These are phyloP conservation scores for Stellera chamaejasme DNA, from an alignment of 345 rosid species.

Conservation along the genomic window DNA sequence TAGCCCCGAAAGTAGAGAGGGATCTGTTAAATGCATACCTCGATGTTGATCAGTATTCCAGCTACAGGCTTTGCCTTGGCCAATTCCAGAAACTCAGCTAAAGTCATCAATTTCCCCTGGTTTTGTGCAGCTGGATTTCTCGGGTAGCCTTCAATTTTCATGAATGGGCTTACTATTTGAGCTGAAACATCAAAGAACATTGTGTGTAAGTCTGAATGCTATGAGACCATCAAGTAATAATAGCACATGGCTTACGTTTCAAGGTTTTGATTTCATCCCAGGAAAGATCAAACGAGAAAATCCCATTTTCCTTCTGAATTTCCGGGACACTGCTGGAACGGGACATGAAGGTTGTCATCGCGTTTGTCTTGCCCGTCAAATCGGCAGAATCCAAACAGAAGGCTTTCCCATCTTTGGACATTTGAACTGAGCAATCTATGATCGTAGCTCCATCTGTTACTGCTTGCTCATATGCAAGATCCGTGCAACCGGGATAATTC, in stretches of 20 bases:
- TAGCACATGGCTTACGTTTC: slow-evolving; percentile 38
- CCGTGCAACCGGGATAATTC: slow-evolving; percentile 68
- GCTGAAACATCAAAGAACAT: slow-evolving; percentile 40
- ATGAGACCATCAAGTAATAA: not conserved
- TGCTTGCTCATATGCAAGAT: slow-evolving; percentile 77
- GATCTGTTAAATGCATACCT: slow-evolving; percentile 27
- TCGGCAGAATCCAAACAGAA: slow-evolving; percentile 69
- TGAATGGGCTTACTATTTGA: slow-evolving; percentile 54
- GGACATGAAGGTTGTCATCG: slow-evolving; percentile 44
- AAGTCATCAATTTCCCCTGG: slow-evolving; percentile 55
- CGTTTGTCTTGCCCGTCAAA: slow-evolving; percentile 51
- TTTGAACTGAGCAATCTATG: slow-evolving; percentile 77
- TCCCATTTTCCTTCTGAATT: slow-evolving; percentile 48
- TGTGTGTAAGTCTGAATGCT: not conserved
- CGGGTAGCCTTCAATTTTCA: slow-evolving; percentile 9
- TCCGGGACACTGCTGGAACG: slow-evolving; percentile 47
- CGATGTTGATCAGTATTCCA: slow-evolving; percentile 65
- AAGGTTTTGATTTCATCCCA: slow-evolving; percentile 82
- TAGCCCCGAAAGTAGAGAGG: not conserved
- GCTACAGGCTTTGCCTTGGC: slow-evolving; percentile 64
- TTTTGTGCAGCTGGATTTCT: slow-evolving; percentile 67
- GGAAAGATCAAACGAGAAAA: slow-evolving; percentile 81
- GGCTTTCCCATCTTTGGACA: slow-evolving; percentile 76
- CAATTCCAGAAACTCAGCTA: slow-evolving; percentile 54
- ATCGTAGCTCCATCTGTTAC: slow-evolving; percentile 66